Conservation (phyloP, 164 flowering plant species). For the Vitis labrusca region DNA sequence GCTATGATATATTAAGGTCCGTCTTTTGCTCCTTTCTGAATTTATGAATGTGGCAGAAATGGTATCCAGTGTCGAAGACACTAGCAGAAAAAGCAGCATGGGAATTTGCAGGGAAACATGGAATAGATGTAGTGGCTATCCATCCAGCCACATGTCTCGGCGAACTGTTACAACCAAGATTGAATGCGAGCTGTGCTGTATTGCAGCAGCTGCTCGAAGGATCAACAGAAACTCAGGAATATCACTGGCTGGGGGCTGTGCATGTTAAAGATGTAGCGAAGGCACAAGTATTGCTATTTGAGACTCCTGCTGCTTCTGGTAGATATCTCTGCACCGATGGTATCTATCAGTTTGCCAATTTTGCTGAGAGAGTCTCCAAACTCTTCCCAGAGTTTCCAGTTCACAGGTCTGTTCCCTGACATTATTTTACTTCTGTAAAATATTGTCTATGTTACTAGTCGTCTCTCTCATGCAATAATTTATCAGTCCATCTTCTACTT, state of each 20-base stretch:
- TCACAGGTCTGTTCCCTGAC: conserved; percentile 52
- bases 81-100: conserved; percentile 85
- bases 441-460: background rate
- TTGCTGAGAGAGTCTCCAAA: conserved; percentile 58
- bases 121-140: conserved; percentile 64
- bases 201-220: conserved; percentile 63
- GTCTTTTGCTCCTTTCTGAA: background rate
- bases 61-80: conserved; percentile 89
- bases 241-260: conserved; percentile 82
- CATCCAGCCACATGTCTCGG: conserved; percentile 83
- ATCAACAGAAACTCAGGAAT: conserved; percentile 68
- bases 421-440: background rate
- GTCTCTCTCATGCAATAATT: background rate
- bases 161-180: conserved; percentile 57
- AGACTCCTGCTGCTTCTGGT: conserved; percentile 68
- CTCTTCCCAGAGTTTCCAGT: conserved; percentile 73
- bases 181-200: conserved; percentile 85
- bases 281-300: conserved; percentile 62
- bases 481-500: background rate
- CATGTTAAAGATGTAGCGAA: conserved; percentile 78
- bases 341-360: conserved; percentile 70
- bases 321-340: conserved; percentile 90
- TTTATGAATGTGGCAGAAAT: conserved; percentile 40
- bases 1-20: no score
- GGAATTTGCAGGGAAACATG: conserved; percentile 62